Base-by-base conservation (phyloP, 2,329 filamentous ascomycete genomes). In the Alternaria longipes region DNA sequence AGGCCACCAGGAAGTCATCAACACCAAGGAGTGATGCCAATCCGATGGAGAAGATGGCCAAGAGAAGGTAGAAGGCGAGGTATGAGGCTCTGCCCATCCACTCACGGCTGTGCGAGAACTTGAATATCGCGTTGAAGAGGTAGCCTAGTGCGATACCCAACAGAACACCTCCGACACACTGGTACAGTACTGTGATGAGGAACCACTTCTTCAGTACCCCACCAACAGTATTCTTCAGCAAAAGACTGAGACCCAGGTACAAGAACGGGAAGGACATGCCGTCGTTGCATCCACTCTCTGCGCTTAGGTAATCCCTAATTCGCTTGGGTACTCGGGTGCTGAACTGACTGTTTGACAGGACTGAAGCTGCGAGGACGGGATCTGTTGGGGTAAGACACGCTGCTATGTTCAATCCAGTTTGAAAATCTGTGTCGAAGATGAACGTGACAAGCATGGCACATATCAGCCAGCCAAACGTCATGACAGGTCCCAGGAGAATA, bases 311-410 rank as follows among this genome's bases (percentile, higher is more conserved):
- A 66, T 86, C 78, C 42, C 82, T 82, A 44, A 87, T 72, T 5
- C 85, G 78, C 59, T 80, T 82, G 0, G 85, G 85, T 1, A 87
- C 81, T 14, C 85, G 71, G 1, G 77, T 77, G 55, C 82, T 84
- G 75, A 87, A 87, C 50, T 81, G 83, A 30, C 82, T 84, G 65
- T 86, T 84, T 2, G 81, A 81, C 12, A 87, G 76, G 2, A 87
- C 84, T 22, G 80, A 83, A 4, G 85, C 83, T 1, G 85, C 83
- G 12, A 87, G 76, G 0, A 87, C 84, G 0, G 85, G 85, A 73
- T 87, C 85, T 0, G 85, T 87, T 1, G 85, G 85, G 0, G 85
- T 85, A 2, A 87, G 77, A 65, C 84, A 87, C 4, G 85, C 85
- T 0, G 82, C 82, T 24, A 87, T 82, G 5, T 84, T 80, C 40